A percentile compares a stretch with the other conserved stretches of the same genome.
Conservation (phyloP, 345 rosid genomes). For the Salix dunnii region DNA sequence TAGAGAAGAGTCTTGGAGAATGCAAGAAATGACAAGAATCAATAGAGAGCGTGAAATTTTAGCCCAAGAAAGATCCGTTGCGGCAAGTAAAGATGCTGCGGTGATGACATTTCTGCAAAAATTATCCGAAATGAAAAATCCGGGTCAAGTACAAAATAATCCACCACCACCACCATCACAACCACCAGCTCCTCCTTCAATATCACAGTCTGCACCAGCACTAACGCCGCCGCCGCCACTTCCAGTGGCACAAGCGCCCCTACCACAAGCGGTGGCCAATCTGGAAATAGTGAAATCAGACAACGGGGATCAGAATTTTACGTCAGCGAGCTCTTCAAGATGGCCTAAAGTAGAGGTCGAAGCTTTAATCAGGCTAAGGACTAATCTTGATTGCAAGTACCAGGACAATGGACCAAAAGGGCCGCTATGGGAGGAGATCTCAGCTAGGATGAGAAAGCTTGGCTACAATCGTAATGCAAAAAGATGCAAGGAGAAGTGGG, state of each 20-base stretch:
- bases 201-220: slow-evolving; percentile 2
- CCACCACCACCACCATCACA: not conserved
- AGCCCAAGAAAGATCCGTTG: slow-evolving; percentile 65
- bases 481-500: slow-evolving; percentile 85
- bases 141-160: slow-evolving; percentile 8
- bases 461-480: slow-evolving; percentile 69
- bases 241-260: not conserved
- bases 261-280: not conserved
- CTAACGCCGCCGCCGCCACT: slow-evolving; percentile 4
- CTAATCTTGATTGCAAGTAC: slow-evolving; percentile 44
- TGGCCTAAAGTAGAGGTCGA: slow-evolving; percentile 68
- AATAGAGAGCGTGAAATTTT: slow-evolving; percentile 61
- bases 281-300: slow-evolving; percentile 22
- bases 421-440: slow-evolving; percentile 72
- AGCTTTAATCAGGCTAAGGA: slow-evolving; percentile 49
- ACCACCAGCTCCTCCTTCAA: not conserved
- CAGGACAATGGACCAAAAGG: slow-evolving; percentile 70
- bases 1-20: slow-evolving; percentile 81
- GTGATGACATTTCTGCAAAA: slow-evolving; percentile 73
- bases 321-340: slow-evolving; percentile 42
- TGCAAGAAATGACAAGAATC: slow-evolving; percentile 64
- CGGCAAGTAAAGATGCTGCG: slow-evolving; percentile 69
- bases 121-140: slow-evolving; percentile 44
- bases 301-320: slow-evolving; percentile 23
- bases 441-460: slow-evolving; percentile 52